Evolutionary conservation across 768 basidiomycete species (phyloP).

Genomic region (Trametes coccinea): DNA sequence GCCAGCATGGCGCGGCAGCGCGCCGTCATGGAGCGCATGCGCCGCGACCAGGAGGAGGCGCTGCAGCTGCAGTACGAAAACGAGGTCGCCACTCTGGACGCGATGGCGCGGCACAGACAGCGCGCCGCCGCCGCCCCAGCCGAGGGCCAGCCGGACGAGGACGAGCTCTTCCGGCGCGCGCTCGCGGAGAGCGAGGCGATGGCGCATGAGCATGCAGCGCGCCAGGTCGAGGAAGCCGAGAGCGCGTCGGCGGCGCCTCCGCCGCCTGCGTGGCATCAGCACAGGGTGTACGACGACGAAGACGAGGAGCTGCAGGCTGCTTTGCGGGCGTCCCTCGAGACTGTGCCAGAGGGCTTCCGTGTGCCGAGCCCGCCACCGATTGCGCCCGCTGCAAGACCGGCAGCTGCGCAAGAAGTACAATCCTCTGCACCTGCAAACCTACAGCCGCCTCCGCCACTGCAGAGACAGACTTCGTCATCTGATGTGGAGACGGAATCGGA

Average conservation of each 20-base stretch:
- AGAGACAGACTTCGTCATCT: conserved; percentile 25
- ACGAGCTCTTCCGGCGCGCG: conserved; percentile 54
- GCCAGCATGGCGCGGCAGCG: conserved; percentile 69
- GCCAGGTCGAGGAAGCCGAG: conserved; percentile 26
- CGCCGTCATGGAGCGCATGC: conserved; percentile 62
- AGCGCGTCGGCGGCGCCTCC: conserved; percentile 13
- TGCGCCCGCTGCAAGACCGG: neutral
- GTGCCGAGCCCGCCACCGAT: conserved; percentile 32
- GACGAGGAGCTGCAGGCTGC: conserved; percentile 88
- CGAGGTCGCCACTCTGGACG: conserved; percentile 33
- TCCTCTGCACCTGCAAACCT: conserved; percentile 1
- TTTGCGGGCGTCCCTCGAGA: conserved; percentile 76
- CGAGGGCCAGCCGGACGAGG: conserved; percentile 49
- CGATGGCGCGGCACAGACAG: conserved; percentile 12
- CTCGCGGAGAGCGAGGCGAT: conserved; percentile 61
- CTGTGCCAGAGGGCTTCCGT: conserved; percentile 52
- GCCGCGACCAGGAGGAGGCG: conserved; percentile 64
- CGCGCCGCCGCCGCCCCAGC: neutral
- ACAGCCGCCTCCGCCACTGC: conserved; percentile 5
- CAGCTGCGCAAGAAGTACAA: neutral
- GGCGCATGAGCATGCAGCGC: conserved; percentile 33
- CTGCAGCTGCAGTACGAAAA: conserved; percentile 57
- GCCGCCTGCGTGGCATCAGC: conserved; percentile 19
- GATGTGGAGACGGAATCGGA: conserved; percentile 37
- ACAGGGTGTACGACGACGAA: conserved; percentile 79